Evolutionary conservation across 108 stramenopile genomes (phyloP), one percentile per base, ranked within the genome.

Genomic region (Skeletonema tropicum): DNA sequence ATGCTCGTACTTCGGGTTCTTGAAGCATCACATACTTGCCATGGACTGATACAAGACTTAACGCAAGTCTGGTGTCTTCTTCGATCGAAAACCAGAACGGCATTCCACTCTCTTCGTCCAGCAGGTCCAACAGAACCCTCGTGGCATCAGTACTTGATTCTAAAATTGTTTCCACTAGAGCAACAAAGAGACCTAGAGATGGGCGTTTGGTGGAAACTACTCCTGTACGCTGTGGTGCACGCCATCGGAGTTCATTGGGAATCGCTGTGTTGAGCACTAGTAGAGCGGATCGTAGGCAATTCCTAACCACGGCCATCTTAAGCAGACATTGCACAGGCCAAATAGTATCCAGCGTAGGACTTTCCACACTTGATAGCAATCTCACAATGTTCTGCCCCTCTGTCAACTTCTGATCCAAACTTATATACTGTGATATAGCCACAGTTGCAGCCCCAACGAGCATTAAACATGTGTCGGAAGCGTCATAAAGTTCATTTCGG

Each of bases 291-390:
- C 64, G 60, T 5, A 95, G 72, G 68, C 77, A 88, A 29, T 93
- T 85, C 58, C 94, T 86, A 9, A 83, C 65, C 5, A 87, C 83
- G 5, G 87, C 92, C 68, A 92, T 76, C 64, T 80, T 73, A 3
- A 95, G 59, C 29, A 95, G 78, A 64, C 87, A 88, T 23, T 77
- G 64, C 11, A 93, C 41, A 19, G 94, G 91, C 94, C 94, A 95
- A 26, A 91, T 45, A 10, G 82, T 13, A 17, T 83, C 64, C 25
- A 78, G 70, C 14, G 73, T 58, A 0, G 83, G 80, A 14, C 57
- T 70, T 57, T 52, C 68, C 19, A 55, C 69, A 49, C 30, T 64
- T 66, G 80, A 70, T 32, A 81, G 13, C 30, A 64, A 38, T n/a
- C 67, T 66, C 1, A 83, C 57, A 73, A 83, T 83, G 57, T 82